These are phyloP conservation scores for Scleroderma bovista DNA, from an alignment of 768 basidiomycete species.

Conservation along the genomic window DNA sequence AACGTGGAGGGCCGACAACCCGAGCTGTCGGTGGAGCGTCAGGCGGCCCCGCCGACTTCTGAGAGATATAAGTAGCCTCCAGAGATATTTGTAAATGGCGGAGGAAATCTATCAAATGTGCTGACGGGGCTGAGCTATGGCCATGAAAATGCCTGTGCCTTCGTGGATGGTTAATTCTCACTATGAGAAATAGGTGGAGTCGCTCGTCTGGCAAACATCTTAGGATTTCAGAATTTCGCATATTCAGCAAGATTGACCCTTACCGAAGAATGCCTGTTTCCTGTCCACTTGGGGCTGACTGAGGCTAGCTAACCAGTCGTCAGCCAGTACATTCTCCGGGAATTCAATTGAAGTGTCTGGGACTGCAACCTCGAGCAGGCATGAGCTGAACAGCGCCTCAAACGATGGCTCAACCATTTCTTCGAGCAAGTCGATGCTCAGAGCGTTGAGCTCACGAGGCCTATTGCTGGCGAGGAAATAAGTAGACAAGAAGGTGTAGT, in stretches of 20 bases:
- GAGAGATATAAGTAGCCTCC: conserved; percentile 76
- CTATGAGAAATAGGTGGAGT: conserved; percentile 41
- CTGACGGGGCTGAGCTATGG: conserved; percentile 21
- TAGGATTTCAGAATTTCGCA: conserved; percentile 10
- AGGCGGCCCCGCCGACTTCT: conserved; percentile 31
- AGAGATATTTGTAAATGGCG: conserved; percentile 71
- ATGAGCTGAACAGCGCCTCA: conserved; percentile 58
- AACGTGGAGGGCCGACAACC: conserved; percentile 49
- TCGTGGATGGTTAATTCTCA: conserved; percentile 28
- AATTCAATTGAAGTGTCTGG: conserved; percentile 61
- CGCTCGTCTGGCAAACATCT: conserved; percentile 45
- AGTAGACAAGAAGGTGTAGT: no score
- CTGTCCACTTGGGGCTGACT: conserved; percentile 43
- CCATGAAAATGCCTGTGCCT: conserved; percentile 27
- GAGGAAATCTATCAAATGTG: conserved; percentile 51
- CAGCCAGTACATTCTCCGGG: conserved; percentile 40
- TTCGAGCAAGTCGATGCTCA: neutral
- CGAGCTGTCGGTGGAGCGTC: conserved; percentile 31
- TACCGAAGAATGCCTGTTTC: conserved; percentile 73
- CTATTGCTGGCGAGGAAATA: no score
- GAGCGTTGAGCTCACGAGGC: no score
- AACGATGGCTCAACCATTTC: conserved; percentile 38
- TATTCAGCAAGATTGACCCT: conserved; percentile 21
- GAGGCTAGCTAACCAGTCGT: conserved; percentile 53
- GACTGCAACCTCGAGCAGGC: conserved; percentile 55